Base-by-base conservation (phyloP, 2,329 filamentous ascomycete species). In the Penicillium sp. region DNA sequence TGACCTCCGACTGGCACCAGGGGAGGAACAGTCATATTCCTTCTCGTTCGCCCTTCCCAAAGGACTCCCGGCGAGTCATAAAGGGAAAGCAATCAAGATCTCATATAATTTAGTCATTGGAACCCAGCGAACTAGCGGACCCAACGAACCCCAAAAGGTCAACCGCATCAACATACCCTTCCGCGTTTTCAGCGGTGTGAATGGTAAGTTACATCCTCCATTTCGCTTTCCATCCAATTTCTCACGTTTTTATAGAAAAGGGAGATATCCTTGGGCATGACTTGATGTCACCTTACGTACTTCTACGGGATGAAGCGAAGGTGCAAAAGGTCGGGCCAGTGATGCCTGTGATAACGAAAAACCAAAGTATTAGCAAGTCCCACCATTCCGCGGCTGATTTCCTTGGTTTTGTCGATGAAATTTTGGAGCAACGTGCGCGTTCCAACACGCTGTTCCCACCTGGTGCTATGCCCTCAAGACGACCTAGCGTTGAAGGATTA, bases 131-230 rank as follows among this genome's bases (percentile, higher is more conserved):
- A 87, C 90, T 1, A 91, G 90, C 10, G 89, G 88, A 15, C 82
- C 84, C 25, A 89, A 86, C 65, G 90, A 92, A 66, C 88, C 93
- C 63, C 91, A 86, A 65, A 77, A 91, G 67, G 88, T 97, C 46
- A 90, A 89, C 67, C 91, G 91, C n/a, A 89, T 97, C 42, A 93
- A 96, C 62, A 82, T 97, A 29, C 94, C 94, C 0, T 97, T 99
- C 70, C 86, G 94, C 42, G 90, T 99, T 3, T 85, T 97, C 51
- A 93, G 93, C 41, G 94, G 93, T 66, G 93, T 99, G 38, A 95
- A 96, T 76, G 86, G 86, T 79, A 69, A 72, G 73, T 58, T 17
- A 5, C 19, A 12, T n/a, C 47, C 29, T 15, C 23, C 17, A 33
- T 8, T 10, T 23, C 23, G 25, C 21, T 37, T 9, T 42, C 40